Conservation (phyloP, 1,284 basidiomycete species). For the Heterobasidion parviporum region DNA sequence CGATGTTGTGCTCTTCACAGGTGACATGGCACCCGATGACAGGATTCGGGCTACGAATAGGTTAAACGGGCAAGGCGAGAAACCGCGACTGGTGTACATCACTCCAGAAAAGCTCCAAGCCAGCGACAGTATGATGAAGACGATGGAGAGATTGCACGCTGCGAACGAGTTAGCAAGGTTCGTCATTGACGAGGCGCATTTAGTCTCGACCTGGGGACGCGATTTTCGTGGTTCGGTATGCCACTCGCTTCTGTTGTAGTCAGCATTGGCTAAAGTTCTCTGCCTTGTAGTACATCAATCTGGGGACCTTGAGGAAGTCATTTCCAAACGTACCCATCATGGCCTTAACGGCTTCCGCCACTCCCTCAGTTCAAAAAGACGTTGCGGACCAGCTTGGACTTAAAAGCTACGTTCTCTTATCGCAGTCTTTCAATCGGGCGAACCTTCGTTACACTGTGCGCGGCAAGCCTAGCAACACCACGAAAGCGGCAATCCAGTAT, state of each 20-base stretch:
- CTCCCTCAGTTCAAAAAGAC: slow-evolving; percentile 68
- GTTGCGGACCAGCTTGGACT: slow-evolving; percentile 72
- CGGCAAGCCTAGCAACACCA: slow-evolving; percentile 47
- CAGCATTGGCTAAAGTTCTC: slow-evolving; percentile 9
- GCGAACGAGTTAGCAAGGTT: slow-evolving; percentile 72
- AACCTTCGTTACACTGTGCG: slow-evolving; percentile 82
- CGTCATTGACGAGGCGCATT: slow-evolving; percentile 95
- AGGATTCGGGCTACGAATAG: slow-evolving; percentile 29
- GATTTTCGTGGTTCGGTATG: slow-evolving; percentile 73
- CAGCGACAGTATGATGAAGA: slow-evolving; percentile 45
- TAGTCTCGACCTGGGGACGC: slow-evolving; percentile 84
- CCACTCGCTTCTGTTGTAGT: slow-evolving; percentile 2
- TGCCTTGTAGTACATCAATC: slow-evolving; percentile 48
- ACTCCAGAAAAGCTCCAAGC: slow-evolving; percentile 86
- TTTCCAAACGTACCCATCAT: slow-evolving; percentile 87
- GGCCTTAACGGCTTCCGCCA: slow-evolving; percentile 94
- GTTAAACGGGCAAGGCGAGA: slow-evolving; percentile 30
- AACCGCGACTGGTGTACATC: slow-evolving; percentile 75
- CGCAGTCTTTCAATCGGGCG: slow-evolving; percentile 87
- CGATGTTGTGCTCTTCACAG: slow-evolving; percentile 69
- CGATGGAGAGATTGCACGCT: slow-evolving; percentile 53
- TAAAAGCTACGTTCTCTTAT: slow-evolving; percentile 48
- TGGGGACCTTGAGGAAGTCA: slow-evolving; percentile 62
- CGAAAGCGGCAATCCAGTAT: slow-evolving; percentile 61
- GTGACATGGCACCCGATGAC: slow-evolving; percentile 45